Conservation (phyloP, 345 rosid species). For the Gossypium mustelinum region DNA sequence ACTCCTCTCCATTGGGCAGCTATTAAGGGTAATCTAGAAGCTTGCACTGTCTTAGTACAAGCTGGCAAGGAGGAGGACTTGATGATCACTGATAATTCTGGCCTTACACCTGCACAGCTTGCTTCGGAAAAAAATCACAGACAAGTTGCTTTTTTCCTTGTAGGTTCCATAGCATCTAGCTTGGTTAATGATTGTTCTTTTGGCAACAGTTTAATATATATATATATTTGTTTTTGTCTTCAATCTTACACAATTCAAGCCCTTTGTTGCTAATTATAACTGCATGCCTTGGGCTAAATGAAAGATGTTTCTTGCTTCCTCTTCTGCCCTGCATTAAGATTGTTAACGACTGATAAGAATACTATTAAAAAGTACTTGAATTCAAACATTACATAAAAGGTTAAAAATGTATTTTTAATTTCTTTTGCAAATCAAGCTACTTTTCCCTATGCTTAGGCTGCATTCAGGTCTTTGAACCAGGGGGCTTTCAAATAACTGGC, state of each 20-base stretch:
- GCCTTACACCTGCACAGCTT: conserved; percentile 98
- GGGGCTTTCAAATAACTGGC: not conserved
- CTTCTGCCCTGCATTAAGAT: not conserved
- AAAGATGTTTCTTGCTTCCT: conserved; percentile 3
- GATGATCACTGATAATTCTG: conserved; percentile 79
- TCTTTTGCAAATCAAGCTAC: not conserved
- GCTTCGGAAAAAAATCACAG: conserved; percentile 96
- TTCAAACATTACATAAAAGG: not conserved
- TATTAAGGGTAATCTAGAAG: conserved; percentile 97
- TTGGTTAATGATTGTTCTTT: conserved; percentile 29
- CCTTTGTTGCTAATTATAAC: conserved; percentile 5
- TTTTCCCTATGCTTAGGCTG: conserved; percentile 8
- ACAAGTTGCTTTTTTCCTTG: conserved; percentile 99
- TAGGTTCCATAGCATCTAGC: conserved; percentile 50
- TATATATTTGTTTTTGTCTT: conserved; percentile 2
- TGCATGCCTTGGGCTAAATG: conserved; percentile 10
- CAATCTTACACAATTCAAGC: not conserved
- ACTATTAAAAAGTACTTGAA: not conserved
- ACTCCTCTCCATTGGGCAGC: conserved; percentile 99
- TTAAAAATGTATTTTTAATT: not conserved
- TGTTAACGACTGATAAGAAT: not conserved
- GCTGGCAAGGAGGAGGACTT: conserved; percentile 98
- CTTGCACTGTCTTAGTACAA: conserved; percentile 96
- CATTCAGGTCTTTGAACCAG: conserved; percentile 2
- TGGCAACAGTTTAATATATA: not conserved